phyloP scores from a whole-genome alignment of 2,329 filamentous ascomycete genomes.

The Aspergillus brasiliensis region DNA sequence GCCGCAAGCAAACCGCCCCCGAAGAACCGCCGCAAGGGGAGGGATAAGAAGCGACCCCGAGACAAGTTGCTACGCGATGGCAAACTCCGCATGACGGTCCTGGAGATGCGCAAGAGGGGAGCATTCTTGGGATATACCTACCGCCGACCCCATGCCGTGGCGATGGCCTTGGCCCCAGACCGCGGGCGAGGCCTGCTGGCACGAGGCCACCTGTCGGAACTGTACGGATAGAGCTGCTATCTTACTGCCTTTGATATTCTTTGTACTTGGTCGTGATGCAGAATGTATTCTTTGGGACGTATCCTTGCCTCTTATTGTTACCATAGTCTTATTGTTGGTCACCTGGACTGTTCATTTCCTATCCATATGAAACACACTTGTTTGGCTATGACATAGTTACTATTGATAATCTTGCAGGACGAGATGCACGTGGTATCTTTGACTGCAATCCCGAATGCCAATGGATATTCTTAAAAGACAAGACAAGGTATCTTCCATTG shows the following conservation, averaged over 20 bases:
- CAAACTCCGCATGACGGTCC: conserved; percentile 64
- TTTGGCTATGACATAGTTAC: neutral
- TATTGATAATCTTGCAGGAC: neutral
- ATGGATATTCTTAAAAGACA: neutral
- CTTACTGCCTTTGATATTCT: neutral
- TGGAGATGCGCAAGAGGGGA: conserved; percentile 77
- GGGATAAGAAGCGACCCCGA: conserved; percentile 76
- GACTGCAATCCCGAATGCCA: neutral
- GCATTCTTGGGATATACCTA: conserved; percentile 93
- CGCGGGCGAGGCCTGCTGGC: conserved; percentile 31
- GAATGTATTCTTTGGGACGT: conserved; percentile 11
- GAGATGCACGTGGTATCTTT: neutral
- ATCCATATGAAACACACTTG: neutral
- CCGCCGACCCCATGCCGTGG: conserved; percentile 50
- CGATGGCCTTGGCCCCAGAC: conserved; percentile 37
- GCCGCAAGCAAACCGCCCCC: conserved; percentile 34
- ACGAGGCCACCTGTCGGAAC: conserved; percentile 26
- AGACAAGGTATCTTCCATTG: neutral
- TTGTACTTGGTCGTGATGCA: neutral
- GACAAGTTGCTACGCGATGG: conserved; percentile 81
- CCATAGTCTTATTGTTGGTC: neutral
- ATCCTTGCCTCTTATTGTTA: conserved; percentile 14
- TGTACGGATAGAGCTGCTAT: conserved; percentile 22
- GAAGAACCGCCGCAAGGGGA: conserved; percentile 47
- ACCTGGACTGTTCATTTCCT: neutral